Evolutionary conservation across 768 basidiomycete genomes (phyloP).

Genomic region (Tricholoma sp.): DNA sequence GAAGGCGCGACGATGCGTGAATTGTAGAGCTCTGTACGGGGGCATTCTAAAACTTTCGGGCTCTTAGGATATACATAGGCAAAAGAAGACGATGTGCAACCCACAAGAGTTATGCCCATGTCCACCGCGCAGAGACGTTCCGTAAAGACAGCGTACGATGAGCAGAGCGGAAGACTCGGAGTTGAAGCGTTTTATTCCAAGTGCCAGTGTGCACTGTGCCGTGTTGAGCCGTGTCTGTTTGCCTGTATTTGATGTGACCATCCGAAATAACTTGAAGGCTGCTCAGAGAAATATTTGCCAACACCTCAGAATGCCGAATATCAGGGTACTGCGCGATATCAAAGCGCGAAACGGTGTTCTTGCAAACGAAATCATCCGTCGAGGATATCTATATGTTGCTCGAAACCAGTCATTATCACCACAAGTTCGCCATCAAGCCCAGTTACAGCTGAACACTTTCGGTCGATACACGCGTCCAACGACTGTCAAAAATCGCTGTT

Average conservation of each 20-base stretch:
- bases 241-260: background rate
- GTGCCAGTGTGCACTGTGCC: constrained; percentile 10
- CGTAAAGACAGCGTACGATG: background rate
- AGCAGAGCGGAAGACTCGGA: background rate
- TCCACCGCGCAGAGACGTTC: constrained; percentile 10
- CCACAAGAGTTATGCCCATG: constrained; percentile 22
- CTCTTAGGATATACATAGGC: background rate
- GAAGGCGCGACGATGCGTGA: constrained; percentile 66
- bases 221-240: constrained; percentile 26
- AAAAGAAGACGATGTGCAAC: constrained; percentile 3
- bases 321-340: constrained; percentile 67
- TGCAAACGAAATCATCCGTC: constrained; percentile 74
- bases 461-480: constrained; percentile 79
- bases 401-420: constrained; percentile 87
- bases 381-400: constrained; percentile 91
- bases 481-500: constrained; percentile 85
- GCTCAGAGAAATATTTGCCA: constrained; percentile 8
- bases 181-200: background rate
- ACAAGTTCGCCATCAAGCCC: constrained; percentile 89
- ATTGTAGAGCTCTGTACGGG: constrained; percentile 51
- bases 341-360: constrained; percentile 69
- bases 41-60: constrained; percentile 44
- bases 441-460: constrained; percentile 88
- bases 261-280: background rate
- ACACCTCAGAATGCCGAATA: constrained; percentile 31